A percentile compares a stretch with the other conserved stretches of the same genome.
These are phyloP conservation scores for Fraxinus angustifolia DNA, from an alignment of 305 asterid genomes.

Conservation along the genomic window DNA sequence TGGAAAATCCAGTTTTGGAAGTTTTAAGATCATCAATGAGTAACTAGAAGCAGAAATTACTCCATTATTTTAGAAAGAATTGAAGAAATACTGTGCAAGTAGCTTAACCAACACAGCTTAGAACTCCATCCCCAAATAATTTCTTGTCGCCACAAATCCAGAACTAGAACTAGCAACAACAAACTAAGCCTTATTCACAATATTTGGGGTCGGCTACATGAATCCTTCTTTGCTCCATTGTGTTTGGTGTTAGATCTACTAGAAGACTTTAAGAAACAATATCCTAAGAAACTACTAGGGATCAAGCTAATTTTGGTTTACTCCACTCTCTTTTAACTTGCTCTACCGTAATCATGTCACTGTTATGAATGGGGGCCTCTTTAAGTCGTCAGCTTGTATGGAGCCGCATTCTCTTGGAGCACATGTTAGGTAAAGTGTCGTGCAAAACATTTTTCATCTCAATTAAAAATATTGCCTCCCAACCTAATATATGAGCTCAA, in stretches of 20 bases:
- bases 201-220: not conserved
- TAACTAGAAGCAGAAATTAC: not conserved
- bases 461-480: not conserved
- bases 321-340: not conserved
- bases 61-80: not conserved
- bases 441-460: not conserved
- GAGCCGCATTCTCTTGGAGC: not conserved
- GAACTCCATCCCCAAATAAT: not conserved
- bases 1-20: not conserved
- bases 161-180: not conserved
- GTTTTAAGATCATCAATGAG: not conserved
- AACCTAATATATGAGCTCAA: not conserved
- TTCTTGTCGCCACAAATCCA: not conserved
- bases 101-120: not conserved
- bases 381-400: not conserved
- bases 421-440: not conserved
- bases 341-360: not conserved
- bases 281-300: not conserved
- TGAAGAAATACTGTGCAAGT: not conserved
- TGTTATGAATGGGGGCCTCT: not conserved
- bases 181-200: not conserved
- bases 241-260: not conserved
- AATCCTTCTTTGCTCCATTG: not conserved
- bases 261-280: not conserved
- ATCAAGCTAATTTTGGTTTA: not conserved